Evolutionary conservation across 1,284 basidiomycete genomes (phyloP), one percentile per base, ranked within the genome.

Genomic region (Lignosus rhinocerotis): DNA sequence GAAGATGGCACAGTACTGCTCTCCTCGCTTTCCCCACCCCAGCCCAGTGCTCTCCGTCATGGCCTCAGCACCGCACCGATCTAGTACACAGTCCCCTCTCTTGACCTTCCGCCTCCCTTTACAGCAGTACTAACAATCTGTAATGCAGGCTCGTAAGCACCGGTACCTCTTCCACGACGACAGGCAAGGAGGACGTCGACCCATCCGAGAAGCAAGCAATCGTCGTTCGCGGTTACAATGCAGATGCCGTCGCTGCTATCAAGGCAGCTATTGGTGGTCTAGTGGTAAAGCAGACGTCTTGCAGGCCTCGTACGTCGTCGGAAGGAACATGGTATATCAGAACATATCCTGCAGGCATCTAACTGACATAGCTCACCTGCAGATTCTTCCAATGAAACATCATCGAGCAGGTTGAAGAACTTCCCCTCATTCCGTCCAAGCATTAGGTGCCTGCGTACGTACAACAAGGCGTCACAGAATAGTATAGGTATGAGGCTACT

Each of bases 161-260:
- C 45, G 9, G 14, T 31, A n/a, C 16, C 10, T 9, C 1, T 17
- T 10, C 19, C 7, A 16, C 19, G 25, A 2, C 14, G 16, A 38
- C 14, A n/a, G 10, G 10, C 17, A 32, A 25, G 30, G 12, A 17
- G 2, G 6, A 19, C 1, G 5, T 39, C 34, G 25, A 39, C 11
- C 10, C 42, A 14, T 30, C 39, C 19, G 33, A 17, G 17, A 19
- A 16, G n/a, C 55, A 46, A 19, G 36, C 33, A 16, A 21, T 51
- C 17, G 12, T 46, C 49, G 49, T 56, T 38, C 55, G 43, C n/a
- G 55, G 55, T 33, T 51, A 44, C 30, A 45, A 56, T 19, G n/a
- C 21, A n/a, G 43, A 56, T 21, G 49, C 55, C 7, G 46, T 46
- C 33, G 49, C 48, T 8, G 36, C 43, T 17, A 56, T 56, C 42